Conservation (phyloP, 768 basidiomycete species). For the Dictyophora rubrovolvata region DNA sequence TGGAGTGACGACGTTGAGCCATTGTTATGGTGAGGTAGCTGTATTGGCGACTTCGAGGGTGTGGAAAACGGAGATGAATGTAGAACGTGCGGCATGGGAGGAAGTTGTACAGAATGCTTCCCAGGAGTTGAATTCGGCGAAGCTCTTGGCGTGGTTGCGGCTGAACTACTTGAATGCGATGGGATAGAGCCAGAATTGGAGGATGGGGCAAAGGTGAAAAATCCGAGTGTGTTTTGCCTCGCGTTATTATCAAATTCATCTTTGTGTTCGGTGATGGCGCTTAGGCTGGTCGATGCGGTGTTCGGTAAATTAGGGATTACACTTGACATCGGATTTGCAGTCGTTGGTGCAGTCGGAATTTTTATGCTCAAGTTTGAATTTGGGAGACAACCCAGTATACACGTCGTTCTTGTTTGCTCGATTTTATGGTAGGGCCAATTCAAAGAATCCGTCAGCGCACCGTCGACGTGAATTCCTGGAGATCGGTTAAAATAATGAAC, state of each 20-base stretch:
- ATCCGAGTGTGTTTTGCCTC: background rate
- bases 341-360: background rate
- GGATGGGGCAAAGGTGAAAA: background rate
- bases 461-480: slow-evolving; percentile 70
- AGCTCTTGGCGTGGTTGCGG: background rate
- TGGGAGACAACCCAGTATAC: slow-evolving; percentile 48
- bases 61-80: background rate
- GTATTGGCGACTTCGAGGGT: background rate
- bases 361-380: slow-evolving; percentile 11
- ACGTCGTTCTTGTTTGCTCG: slow-evolving; percentile 32
- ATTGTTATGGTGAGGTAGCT: background rate
- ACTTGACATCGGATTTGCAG: background rate
- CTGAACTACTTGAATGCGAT: background rate
- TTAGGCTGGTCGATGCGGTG: background rate
- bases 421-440: slow-evolving; percentile 55
- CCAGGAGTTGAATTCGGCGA: background rate
- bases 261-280: slow-evolving; percentile 16
- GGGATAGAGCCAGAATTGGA: background rate
- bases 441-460: slow-evolving; percentile 50
- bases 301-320: background rate
- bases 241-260: slow-evolving; percentile 53
- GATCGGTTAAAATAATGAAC: background rate
- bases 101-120: background rate
- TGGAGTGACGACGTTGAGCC: background rate
- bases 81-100: background rate